A percentile compares a stretch with the other conserved stretches of the same genome.
These are phyloP conservation scores for Scheffersomyces segobiensis DNA, from an alignment of 1,139 yeast genomes.

Conservation along the genomic window DNA sequence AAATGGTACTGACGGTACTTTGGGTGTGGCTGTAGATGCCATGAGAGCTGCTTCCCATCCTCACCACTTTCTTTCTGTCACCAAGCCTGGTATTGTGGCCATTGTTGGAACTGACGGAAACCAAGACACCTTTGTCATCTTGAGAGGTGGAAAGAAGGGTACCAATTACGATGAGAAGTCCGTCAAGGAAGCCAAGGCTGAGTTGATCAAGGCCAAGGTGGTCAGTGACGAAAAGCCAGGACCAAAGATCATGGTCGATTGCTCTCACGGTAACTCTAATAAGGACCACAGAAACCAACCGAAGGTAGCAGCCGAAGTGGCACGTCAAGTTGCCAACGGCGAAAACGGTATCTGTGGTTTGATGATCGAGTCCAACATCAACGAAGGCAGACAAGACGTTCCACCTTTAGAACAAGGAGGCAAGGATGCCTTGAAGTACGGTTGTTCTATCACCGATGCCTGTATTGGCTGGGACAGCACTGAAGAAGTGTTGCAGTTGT, in stretches of 20 bases:
- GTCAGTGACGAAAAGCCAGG: conserved; percentile 44
- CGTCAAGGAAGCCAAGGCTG: conserved; percentile 70
- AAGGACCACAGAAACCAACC: conserved; percentile 97
- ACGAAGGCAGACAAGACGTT: conserved; percentile 91
- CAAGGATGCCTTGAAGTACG: conserved; percentile 73
- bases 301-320: conserved; percentile 77
- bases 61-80: conserved; percentile 96
- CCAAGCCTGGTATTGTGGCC: conserved; percentile 95
- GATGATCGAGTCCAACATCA: conserved; percentile 92
- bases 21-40: conserved; percentile 93
- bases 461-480: conserved; percentile 92
- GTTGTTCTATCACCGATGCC: conserved; percentile 95
- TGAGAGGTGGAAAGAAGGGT: conserved; percentile 94
- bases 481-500: conserved; percentile 62
- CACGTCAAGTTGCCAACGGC: conserved; percentile 78
- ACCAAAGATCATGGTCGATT: conserved; percentile 91
- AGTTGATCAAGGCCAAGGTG: conserved; percentile 56
- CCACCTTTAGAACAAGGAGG: conserved; percentile 70
- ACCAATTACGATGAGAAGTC: conserved; percentile 87
- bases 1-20: conserved; percentile 95
- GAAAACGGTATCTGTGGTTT: conserved; percentile 81
- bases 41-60: conserved; percentile 88
- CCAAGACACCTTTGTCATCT: conserved; percentile 81
- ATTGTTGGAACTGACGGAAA: conserved; percentile 95
- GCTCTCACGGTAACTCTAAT: conserved; percentile 95